Evolutionary conservation across 2,329 filamentous ascomycete species (phyloP).

Genomic region (Exophiala sideris): DNA sequence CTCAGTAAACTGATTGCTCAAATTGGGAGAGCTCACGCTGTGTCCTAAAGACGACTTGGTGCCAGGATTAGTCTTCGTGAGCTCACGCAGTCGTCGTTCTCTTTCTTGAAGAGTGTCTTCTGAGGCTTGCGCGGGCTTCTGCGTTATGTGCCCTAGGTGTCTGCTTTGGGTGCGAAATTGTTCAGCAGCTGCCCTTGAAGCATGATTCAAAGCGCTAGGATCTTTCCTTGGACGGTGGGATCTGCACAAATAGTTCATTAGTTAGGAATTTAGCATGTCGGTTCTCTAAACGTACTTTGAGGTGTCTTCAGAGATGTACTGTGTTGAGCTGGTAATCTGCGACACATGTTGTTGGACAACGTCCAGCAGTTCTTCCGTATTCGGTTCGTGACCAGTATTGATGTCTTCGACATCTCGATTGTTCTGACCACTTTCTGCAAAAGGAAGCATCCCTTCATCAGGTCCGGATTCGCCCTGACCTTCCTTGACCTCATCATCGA

Average conservation of each 20-base stretch:
- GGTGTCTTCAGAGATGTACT: background rate
- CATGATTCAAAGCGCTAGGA: constrained; percentile 3
- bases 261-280: background rate
- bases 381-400: background rate
- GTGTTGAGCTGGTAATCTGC: background rate
- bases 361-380: constrained; percentile 9
- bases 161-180: constrained; percentile 9
- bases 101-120: background rate
- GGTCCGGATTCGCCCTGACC: background rate
- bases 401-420: background rate
- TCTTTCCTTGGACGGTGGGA: background rate
- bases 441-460: no score
- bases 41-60: background rate
- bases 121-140: background rate
- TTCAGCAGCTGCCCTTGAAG: constrained; percentile 14
- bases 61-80: background rate
- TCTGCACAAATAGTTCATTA: constrained; percentile 2
- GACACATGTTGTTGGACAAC: constrained; percentile 4
- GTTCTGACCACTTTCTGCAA: background rate
- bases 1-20: background rate
- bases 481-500: background rate
- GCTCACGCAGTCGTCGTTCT: constrained; percentile 2
- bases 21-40: constrained; percentile 2
- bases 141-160: background rate
- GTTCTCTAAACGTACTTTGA: constrained; percentile 7